These are phyloP conservation scores for Colletotrichum tropicicola DNA, from an alignment of 2,329 filamentous ascomycete species.

Conservation along the genomic window DNA sequence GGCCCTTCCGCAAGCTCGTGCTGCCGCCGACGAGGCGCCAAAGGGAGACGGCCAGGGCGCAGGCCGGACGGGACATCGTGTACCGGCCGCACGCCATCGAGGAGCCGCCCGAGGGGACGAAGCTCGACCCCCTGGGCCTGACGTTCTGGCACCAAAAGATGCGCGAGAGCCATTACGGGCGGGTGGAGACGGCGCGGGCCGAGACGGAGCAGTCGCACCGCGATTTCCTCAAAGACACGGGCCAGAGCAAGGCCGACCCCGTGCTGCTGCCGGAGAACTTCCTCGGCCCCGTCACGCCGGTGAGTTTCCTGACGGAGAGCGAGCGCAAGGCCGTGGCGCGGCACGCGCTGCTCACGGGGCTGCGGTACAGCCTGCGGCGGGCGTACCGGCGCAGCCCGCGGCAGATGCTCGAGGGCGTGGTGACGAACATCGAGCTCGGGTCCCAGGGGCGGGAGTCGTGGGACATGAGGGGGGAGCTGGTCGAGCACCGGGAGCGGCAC, in stretches of 20 bases:
- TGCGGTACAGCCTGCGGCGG: slow-evolving; percentile 36
- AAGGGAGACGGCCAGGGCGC: slow-evolving; percentile 22
- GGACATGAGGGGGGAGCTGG: slow-evolving; percentile 13
- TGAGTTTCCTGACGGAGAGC: slow-evolving; percentile 35
- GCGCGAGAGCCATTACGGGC: slow-evolving; percentile 31
- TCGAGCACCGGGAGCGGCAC: not conserved
- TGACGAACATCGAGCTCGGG: slow-evolving; percentile 26
- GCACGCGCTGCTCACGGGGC: slow-evolving; percentile 32
- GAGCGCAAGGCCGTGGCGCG: slow-evolving; percentile 38
- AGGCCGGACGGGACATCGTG: slow-evolving; percentile 8
- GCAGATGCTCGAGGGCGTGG: slow-evolving; percentile 36
- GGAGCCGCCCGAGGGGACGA: slow-evolving; percentile 4
- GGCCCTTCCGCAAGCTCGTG: slow-evolving; percentile 46
- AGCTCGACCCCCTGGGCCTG: slow-evolving; percentile 42
- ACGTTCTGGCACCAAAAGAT: slow-evolving; percentile 39
- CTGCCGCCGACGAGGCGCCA: slow-evolving; percentile 42
- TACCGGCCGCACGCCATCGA: slow-evolving; percentile 25
- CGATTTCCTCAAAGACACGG: slow-evolving; percentile 13
- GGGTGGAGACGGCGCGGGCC: slow-evolving; percentile 35
- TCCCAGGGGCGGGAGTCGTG: not conserved
- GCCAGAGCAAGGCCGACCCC: not conserved
- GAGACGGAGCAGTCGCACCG: slow-evolving; percentile 33
- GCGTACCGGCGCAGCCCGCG: slow-evolving; percentile 37
- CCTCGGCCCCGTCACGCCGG: slow-evolving; percentile 37
- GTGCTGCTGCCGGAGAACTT: slow-evolving; percentile 40